phyloP scores from a whole-genome alignment of 805 yeast genomes.

The Yarrowia bubula region DNA sequence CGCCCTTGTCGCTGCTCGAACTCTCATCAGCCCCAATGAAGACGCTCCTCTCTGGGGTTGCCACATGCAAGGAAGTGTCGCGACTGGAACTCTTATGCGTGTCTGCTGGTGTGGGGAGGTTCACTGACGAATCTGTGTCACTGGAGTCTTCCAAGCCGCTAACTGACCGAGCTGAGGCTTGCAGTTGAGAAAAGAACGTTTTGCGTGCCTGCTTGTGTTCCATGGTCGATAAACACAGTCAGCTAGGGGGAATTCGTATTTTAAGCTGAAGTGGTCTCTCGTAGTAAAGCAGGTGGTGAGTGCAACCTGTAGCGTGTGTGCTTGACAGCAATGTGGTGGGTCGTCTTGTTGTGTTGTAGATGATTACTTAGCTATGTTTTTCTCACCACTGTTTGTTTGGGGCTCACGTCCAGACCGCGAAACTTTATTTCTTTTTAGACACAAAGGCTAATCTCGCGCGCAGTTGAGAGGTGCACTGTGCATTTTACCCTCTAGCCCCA shows the following conservation, averaged over 20 bases:
- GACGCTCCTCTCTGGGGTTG: constrained; percentile 17
- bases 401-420: constrained; percentile 6
- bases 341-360: background rate
- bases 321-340: background rate
- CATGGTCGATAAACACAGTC: background rate
- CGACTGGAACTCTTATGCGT: background rate
- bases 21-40: constrained; percentile 14
- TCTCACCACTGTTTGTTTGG: background rate
- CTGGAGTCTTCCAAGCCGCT: background rate
- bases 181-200: too few species aligned
- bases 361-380: background rate
- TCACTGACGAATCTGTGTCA: background rate
- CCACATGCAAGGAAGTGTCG: constrained; percentile 3
- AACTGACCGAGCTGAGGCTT: too few species aligned
- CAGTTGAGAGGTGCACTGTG: background rate
- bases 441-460: background rate
- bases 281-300: background rate
- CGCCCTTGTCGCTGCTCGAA: background rate
- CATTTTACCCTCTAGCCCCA: background rate
- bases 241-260: too few species aligned
- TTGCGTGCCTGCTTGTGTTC: background rate
- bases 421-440: background rate
- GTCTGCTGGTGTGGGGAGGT: background rate
- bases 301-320: background rate
- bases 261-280: too few species aligned